phyloP scores from a whole-genome alignment of 345 rosid species.

The Atalantia buxifolia region DNA sequence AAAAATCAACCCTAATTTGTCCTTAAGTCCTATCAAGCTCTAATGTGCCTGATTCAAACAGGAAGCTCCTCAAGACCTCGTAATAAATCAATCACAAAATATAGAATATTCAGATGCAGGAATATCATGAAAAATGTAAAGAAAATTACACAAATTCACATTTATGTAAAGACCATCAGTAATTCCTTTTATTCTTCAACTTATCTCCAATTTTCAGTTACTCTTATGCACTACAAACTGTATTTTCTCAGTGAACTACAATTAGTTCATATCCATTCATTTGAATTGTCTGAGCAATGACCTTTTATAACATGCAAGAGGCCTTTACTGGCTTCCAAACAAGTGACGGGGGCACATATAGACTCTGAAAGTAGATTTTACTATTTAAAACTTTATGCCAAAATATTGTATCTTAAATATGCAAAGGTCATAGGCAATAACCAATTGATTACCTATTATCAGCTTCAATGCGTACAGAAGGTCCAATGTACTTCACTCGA shows the following conservation, averaged over 20 bases:
- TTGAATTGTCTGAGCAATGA: background rate
- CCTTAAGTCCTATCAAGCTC: too few species aligned
- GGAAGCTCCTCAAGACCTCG: background rate
- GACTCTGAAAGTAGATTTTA: background rate
- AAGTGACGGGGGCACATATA: background rate
- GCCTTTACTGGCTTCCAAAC: background rate
- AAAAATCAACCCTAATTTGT: too few species aligned
- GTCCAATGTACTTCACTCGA: constrained; percentile 82
- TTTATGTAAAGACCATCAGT: background rate
- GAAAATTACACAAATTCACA: background rate
- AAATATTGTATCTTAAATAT: background rate
- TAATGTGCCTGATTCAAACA: background rate
- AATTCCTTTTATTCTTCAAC: background rate
- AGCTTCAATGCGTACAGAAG: constrained; percentile 46
- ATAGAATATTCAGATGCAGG: background rate
- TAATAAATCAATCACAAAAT: background rate
- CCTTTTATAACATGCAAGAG: background rate
- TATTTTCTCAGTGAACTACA: background rate
- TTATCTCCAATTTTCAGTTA: background rate
- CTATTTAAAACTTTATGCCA: background rate
- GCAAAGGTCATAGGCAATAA: background rate
- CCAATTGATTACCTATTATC: constrained; percentile 57
- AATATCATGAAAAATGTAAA: background rate
- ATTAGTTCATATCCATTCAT: background rate
- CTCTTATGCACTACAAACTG: background rate